Evolutionary conservation across 805 yeast genomes (phyloP), one percentile per base, ranked within the genome.

Genomic region (Suhomyces prunicola): DNA sequence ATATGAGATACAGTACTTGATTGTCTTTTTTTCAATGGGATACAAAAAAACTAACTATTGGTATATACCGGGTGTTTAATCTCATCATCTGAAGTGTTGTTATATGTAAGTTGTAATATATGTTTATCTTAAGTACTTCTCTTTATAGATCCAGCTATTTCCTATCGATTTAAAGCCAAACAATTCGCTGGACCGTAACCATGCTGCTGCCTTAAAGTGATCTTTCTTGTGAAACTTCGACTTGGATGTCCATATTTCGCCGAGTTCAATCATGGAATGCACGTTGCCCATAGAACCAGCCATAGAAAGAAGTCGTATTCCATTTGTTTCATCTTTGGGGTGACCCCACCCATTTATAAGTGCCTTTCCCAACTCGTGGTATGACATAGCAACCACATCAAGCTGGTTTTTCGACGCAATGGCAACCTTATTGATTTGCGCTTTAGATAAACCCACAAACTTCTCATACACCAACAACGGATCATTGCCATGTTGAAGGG

Each of bases 71-170:
- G 2, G 8, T 26, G 5, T 10, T 4, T 27, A 27, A 27, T 9
- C 29, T 27, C 29, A 9, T 27, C 4, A 27, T 19, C 19, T 19
- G 29, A 27, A 27, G 2, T 27, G 9, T 27, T 27, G 12, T 6
- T 31, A 31, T 31, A 10, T 31, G 10, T 31, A 9, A 13, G n/a
- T 31, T 12, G 35, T 10, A 19, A 19, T 19, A 2, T 19, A 3
- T 2, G 19, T 19, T n/a, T 45, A 41, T 31, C 39, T 62, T 69
- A 73, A 65, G 61, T 87, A 87, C 71, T 86, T 87, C 46, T 82
- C 83, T 66, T 85, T 87, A 70, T 86, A 83, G 35, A 87, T 85
- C 93, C 93, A 87, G 54, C 84, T 81, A 53, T 86, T 83, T 0
- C 91, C 92, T 24, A 84, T 79, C 51, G 84, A 69, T 57, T 76